Evolutionary conservation across 352 stramenopile genomes (phyloP).

Genomic region (Pythium grandisporangium): DNA sequence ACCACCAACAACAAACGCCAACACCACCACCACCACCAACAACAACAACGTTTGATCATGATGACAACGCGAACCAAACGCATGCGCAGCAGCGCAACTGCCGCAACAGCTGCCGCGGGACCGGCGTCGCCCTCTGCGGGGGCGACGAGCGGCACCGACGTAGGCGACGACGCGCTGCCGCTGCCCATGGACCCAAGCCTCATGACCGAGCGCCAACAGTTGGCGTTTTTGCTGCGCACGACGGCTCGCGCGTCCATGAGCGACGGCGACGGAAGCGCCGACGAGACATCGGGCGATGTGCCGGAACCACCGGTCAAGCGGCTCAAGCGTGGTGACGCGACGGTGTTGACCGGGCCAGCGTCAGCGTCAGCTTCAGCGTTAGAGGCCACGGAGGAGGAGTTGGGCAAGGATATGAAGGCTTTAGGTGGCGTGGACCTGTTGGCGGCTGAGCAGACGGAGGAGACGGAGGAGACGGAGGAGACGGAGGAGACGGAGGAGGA

Average conservation of each 20-base stretch:
- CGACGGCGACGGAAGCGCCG: slow-evolving; percentile 11
- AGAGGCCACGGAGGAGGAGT: no score
- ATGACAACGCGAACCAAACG: slow-evolving; percentile 11
- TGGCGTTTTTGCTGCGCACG: slow-evolving; percentile 63
- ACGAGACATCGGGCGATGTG: slow-evolving; percentile 16
- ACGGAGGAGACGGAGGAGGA: no score
- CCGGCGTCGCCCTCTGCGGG: no score
- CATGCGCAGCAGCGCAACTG: slow-evolving; percentile 7
- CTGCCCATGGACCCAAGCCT: slow-evolving; percentile 42
- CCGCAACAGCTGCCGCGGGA: no score
- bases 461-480: no score
- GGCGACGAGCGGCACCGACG: slow-evolving; percentile 5
- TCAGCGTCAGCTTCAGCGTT: no score
- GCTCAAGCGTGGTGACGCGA: slow-evolving; percentile 2
- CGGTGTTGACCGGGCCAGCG: neutral
- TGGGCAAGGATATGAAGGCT: no score
- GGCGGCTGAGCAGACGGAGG: no score
- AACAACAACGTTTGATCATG: no score
- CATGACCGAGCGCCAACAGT: slow-evolving; percentile 76
- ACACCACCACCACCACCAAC: neutral
- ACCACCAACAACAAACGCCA: no score
- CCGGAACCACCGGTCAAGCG: slow-evolving; percentile 12
- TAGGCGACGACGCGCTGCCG: slow-evolving; percentile 12
- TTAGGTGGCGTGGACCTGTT: no score
- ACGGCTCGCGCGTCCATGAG: slow-evolving; percentile 29